Percentiles rank a stretch among this genome's conserved stretches.
Evolutionary conservation across 805 yeast species (phyloP).

Genomic region (Ogataea pilisensis): DNA sequence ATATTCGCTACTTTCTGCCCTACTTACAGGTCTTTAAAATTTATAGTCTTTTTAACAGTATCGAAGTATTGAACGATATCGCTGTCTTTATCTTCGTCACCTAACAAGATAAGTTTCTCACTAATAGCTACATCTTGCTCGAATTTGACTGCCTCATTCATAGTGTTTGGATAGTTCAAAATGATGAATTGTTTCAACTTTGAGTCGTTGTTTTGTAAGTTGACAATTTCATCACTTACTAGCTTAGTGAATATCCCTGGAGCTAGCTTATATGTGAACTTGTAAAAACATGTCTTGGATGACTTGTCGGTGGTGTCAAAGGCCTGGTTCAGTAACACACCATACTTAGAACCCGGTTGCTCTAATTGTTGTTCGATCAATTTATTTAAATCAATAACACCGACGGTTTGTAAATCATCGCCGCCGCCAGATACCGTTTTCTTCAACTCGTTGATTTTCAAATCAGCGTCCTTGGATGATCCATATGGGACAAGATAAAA

Average conservation of each 20-base stretch:
- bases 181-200: slow-evolving; percentile 46
- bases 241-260: slow-evolving; percentile 50
- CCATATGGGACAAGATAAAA: slow-evolving; percentile 30
- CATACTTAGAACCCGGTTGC: slow-evolving; percentile 42
- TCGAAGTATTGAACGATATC: slow-evolving; percentile 61
- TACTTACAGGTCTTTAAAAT: slow-evolving; percentile 16
- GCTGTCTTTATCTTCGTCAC: slow-evolving; percentile 32
- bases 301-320: slow-evolving; percentile 24
- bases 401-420: slow-evolving; percentile 15
- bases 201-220: slow-evolving; percentile 22
- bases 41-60: slow-evolving; percentile 53
- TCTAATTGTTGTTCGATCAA: slow-evolving; percentile 44
- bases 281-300: slow-evolving; percentile 25
- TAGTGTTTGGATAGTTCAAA: slow-evolving; percentile 54
- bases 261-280: slow-evolving; percentile 30
- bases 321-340: slow-evolving; percentile 47
- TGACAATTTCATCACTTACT: slow-evolving; percentile 34
- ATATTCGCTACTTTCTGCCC: slow-evolving; percentile 1
- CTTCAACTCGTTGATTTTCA: slow-evolving; percentile 7
- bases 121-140: slow-evolving; percentile 63
- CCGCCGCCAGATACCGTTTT: slow-evolving; percentile 13
- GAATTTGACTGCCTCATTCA: slow-evolving; percentile 66
- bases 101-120: slow-evolving; percentile 34
- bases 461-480: slow-evolving; percentile 3
- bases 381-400: slow-evolving; percentile 47